These are phyloP conservation scores for Tuber borchii DNA, from an alignment of 495 filamentous ascomycete genomes.

Conservation along the genomic window DNA sequence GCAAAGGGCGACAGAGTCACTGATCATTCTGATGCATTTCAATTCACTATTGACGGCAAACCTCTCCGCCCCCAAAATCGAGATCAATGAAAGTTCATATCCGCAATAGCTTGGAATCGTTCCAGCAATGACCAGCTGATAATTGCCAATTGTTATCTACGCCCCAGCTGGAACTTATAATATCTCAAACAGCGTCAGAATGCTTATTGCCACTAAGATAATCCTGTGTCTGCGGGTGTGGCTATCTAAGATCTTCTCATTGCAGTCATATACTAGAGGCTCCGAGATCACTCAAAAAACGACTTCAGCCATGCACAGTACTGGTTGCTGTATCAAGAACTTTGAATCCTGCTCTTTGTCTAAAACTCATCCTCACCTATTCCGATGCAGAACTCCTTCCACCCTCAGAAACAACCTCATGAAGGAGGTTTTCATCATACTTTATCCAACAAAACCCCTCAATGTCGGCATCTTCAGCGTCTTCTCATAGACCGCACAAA, in stretches of 20 bases:
- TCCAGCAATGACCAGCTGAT: conserved; percentile 48
- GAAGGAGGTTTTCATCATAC: conserved; percentile 35
- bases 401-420: conserved; percentile 36
- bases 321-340: too few relatives aligned
- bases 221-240: too few relatives aligned
- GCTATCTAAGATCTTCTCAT: too few relatives aligned
- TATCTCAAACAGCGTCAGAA: conserved; percentile 51
- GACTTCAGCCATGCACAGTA: too few relatives aligned
- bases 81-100: conserved; percentile 44
- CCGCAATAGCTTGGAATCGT: conserved; percentile 40
- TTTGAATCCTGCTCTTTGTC: too few relatives aligned
- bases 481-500: conserved; percentile 41
- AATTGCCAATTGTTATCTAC: conserved; percentile 55
- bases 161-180: conserved; percentile 60
- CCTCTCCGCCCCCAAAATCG: conserved; percentile 12
- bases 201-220: conserved; percentile 58
- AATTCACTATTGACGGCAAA: conserved; percentile 53
- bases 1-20: conserved; percentile 51
- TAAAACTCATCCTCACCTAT: conserved; percentile 18
- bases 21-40: conserved; percentile 61
- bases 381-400: conserved; percentile 27
- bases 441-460: conserved; percentile 32
- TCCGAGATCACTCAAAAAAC: too few relatives aligned
- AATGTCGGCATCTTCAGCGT: conserved; percentile 30
- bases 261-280: too few relatives aligned